These are phyloP conservation scores for Pseudogymnoascus sp. DNA, from an alignment of 2,329 filamentous ascomycete species.

Conservation along the genomic window DNA sequence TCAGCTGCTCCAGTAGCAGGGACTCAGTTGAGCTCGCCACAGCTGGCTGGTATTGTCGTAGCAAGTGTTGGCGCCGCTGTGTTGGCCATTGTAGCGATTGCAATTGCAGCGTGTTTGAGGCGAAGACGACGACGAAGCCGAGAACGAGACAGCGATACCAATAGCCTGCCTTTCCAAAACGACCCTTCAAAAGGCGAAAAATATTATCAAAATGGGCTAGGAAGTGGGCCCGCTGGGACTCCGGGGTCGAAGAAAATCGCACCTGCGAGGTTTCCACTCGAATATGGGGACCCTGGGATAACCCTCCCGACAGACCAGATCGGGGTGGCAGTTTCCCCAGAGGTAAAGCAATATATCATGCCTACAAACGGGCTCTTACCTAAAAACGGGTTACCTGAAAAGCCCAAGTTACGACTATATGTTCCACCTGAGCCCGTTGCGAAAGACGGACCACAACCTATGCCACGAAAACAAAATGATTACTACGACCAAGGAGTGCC, in stretches of 20 bases:
- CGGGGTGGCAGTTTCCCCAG: conserved; percentile 26
- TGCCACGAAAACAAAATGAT: not conserved
- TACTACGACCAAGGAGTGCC: not conserved
- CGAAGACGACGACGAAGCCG: conserved; percentile 22
- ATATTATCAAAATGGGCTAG: conserved; percentile 13
- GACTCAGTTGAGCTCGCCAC: conserved; percentile 31
- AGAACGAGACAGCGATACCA: conserved; percentile 26
- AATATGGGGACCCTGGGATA: conserved; percentile 26
- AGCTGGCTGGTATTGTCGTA: conserved; percentile 51
- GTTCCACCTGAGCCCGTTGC: conserved; percentile 18
- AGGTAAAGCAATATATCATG: conserved; percentile 10
- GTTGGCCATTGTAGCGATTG: conserved; percentile 41
- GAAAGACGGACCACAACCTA: conserved; percentile 10
- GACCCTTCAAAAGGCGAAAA: conserved; percentile 21
- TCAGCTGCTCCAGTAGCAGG: not conserved
- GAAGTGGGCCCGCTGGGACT: conserved; percentile 16
- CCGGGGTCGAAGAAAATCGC: conserved; percentile 17
- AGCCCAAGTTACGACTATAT: conserved; percentile 23
- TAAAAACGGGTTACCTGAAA: conserved; percentile 25
- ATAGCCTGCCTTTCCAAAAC: conserved; percentile 24
- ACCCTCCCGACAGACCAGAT: conserved; percentile 24
- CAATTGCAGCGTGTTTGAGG: conserved; percentile 30
- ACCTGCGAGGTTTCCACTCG: conserved; percentile 21
- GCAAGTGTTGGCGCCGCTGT: conserved; percentile 43
- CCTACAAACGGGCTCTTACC: conserved; percentile 20